Percentiles rank a stretch among this genome's conserved stretches.
phyloP scores from a whole-genome alignment of 2,329 filamentous ascomycete species.

The Cordyceps militaris region DNA sequence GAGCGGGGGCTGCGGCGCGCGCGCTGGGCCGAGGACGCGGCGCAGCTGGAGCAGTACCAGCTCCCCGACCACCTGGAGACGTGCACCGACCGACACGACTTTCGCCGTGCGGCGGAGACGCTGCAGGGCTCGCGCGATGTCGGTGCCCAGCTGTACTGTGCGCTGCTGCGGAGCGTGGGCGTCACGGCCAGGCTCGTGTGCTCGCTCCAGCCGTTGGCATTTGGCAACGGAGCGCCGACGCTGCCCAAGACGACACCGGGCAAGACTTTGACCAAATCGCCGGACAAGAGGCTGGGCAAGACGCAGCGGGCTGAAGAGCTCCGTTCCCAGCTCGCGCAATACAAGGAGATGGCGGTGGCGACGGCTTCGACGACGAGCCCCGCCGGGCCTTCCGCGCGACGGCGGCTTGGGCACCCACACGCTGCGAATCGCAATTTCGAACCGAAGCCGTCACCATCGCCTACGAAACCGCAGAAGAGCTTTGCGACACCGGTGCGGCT shows the following conservation, averaged over 20 bases:
- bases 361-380: slow-evolving; percentile 24
- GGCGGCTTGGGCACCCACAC: slow-evolving; percentile 46
- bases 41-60: slow-evolving; percentile 53
- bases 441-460: slow-evolving; percentile 34
- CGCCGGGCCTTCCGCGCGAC: slow-evolving; percentile 32
- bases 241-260: slow-evolving; percentile 34
- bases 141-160: slow-evolving; percentile 85
- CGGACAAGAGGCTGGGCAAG: slow-evolving; percentile 24
- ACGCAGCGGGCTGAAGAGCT: slow-evolving; percentile 23
- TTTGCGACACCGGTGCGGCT: slow-evolving; percentile 31
- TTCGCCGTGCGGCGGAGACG: slow-evolving; percentile 59
- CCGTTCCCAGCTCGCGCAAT: slow-evolving; percentile 33
- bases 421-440: slow-evolving; percentile 45
- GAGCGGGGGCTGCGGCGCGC: slow-evolving; percentile 63
- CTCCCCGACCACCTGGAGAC: slow-evolving; percentile 59
- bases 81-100: slow-evolving; percentile 64
- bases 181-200: slow-evolving; percentile 79
- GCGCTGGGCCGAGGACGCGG: slow-evolving; percentile 65
- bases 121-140: slow-evolving; percentile 80
- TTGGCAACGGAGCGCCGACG: slow-evolving; percentile 47
- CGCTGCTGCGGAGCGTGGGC: slow-evolving; percentile 73
- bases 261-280: too few species aligned
- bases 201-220: slow-evolving; percentile 77
- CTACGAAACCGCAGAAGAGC: slow-evolving; percentile 20
- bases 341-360: slow-evolving; percentile 26